Evolutionary conservation across 1,284 basidiomycete species (phyloP).

Genomic region (Lentinula novae-zelandiae): DNA sequence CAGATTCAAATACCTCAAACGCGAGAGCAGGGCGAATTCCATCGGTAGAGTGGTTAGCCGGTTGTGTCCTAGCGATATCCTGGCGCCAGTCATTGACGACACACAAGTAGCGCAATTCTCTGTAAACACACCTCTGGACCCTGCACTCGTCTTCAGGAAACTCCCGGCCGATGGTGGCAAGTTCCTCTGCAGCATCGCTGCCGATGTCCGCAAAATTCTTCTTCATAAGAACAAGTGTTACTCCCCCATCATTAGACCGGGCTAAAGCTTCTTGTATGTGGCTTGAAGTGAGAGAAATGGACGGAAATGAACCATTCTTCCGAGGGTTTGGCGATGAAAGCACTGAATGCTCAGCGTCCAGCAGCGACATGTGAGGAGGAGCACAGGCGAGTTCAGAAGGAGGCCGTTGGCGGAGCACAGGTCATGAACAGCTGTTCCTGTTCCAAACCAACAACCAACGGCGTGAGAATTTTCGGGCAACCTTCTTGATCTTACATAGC

Average conservation of each 20-base stretch:
- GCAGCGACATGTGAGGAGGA: constrained; percentile 25
- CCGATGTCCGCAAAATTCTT: constrained; percentile 74
- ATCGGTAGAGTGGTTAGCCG: constrained; percentile 76
- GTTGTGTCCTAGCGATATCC: constrained; percentile 88
- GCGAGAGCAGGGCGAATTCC: constrained; percentile 73
- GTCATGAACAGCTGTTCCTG: neutral
- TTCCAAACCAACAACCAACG: neutral
- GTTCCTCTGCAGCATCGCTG: constrained; percentile 68
- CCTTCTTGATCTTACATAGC: neutral
- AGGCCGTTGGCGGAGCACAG: neutral
- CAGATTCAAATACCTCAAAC: constrained; percentile 90
- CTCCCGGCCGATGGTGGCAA: constrained; percentile 58
- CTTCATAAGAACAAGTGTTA: constrained; percentile 80
- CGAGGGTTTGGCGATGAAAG: constrained; percentile 19
- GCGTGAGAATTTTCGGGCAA: neutral
- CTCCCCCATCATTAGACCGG: constrained; percentile 72
- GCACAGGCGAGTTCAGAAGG: constrained; percentile 1
- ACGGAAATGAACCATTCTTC: constrained; percentile 16
- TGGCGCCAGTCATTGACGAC: constrained; percentile 26
- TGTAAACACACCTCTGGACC: constrained; percentile 63
- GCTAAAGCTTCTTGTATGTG: constrained; percentile 63
- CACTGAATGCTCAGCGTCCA: constrained; percentile 30
- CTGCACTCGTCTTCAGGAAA: constrained; percentile 49
- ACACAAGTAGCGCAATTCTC: neutral
- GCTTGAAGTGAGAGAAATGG: constrained; percentile 41